Percentiles rank a stretch among this genome's conserved stretches.
phyloP scores from a whole-genome alignment of 345 rosid genomes.

The Ricinus communis region DNA sequence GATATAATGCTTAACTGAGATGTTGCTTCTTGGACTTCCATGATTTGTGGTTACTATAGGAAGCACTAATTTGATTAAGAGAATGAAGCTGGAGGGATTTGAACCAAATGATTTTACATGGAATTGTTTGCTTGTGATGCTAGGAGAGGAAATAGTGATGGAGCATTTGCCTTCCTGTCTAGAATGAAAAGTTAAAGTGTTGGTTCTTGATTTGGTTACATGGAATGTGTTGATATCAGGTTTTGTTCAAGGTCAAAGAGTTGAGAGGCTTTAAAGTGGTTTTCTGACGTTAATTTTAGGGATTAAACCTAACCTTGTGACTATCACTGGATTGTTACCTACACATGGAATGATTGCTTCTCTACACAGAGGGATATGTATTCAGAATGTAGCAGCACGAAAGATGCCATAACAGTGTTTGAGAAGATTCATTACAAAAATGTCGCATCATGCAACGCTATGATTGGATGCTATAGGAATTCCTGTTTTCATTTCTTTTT shows the following conservation, averaged over 20 bases:
- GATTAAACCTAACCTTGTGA: too few species aligned
- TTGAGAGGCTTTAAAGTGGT: too few species aligned
- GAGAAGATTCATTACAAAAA: not conserved
- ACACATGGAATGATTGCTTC: not conserved
- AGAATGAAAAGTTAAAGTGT: slow-evolving; percentile 42
- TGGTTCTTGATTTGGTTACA: slow-evolving; percentile 35
- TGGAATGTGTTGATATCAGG: slow-evolving; percentile 3
- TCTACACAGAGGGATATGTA: too few species aligned
- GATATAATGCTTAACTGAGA: too few species aligned
- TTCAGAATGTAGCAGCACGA: too few species aligned
- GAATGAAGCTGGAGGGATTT: slow-evolving; percentile 45
- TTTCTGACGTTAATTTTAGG: too few species aligned
- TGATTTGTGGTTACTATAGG: slow-evolving; percentile 49
- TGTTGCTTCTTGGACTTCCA: slow-evolving; percentile 51
- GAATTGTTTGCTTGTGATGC: slow-evolving; percentile 44
- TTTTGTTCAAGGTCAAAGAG: too few species aligned
- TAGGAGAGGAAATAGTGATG: slow-evolving; percentile 38
- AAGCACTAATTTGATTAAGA: slow-evolving; percentile 35
- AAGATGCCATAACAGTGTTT: too few species aligned
- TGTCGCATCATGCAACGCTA: slow-evolving; percentile 3
- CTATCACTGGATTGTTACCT: slow-evolving; percentile 2
- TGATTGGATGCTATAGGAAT: slow-evolving; percentile 1
- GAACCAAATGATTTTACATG: slow-evolving; percentile 47
- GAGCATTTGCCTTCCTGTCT: slow-evolving; percentile 29
- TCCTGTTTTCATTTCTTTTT: too few species aligned